phyloP scores from a whole-genome alignment of 768 basidiomycete species.

The Xerocomellus amylosporus region DNA sequence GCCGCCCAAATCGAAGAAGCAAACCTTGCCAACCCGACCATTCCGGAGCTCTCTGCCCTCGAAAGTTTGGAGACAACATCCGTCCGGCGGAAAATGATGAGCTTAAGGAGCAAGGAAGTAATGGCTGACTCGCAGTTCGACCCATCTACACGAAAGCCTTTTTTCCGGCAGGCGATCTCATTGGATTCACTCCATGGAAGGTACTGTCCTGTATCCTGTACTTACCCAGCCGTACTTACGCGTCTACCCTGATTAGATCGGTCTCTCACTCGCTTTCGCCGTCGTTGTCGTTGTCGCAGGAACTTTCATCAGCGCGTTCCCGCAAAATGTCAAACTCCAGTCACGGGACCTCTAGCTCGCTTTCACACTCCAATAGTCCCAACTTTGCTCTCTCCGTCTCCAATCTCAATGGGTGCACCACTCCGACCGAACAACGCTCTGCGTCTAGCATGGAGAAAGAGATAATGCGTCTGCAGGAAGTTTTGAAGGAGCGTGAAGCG shows the following conservation, averaged over 20 bases:
- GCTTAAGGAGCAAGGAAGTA: constrained; percentile 47
- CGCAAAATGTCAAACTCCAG: constrained; percentile 81
- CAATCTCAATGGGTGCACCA: constrained; percentile 29
- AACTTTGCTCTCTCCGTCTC: constrained; percentile 59
- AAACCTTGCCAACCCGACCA: constrained; percentile 56
- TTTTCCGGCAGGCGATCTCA: constrained; percentile 87
- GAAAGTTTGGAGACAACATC: constrained; percentile 46
- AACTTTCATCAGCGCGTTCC: constrained; percentile 84
- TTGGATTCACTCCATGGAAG: constrained; percentile 86
- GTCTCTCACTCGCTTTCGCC: constrained; percentile 91
- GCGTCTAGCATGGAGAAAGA: constrained; percentile 87
- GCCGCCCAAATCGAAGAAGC: constrained; percentile 87
- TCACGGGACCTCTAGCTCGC: constrained; percentile 63
- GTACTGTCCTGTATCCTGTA: constrained; percentile 37
- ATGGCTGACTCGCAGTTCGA: constrained; percentile 46
- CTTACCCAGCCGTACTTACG: constrained; percentile 5
- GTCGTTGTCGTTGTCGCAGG: constrained; percentile 97
- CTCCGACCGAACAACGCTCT: constrained; percentile 60
- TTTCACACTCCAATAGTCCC: constrained; percentile 59
- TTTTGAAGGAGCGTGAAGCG: constrained; percentile 85
- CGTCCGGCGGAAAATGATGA: constrained; percentile 52
- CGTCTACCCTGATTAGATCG: constrained; percentile 52
- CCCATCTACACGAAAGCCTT: constrained; percentile 61
- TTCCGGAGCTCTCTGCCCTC: constrained; percentile 39
- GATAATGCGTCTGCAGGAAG: constrained; percentile 93